A percentile compares a stretch with the other conserved stretches of the same genome.
phyloP scores from a whole-genome alignment of 768 basidiomycete species.

The Termitomyces sp. region DNA sequence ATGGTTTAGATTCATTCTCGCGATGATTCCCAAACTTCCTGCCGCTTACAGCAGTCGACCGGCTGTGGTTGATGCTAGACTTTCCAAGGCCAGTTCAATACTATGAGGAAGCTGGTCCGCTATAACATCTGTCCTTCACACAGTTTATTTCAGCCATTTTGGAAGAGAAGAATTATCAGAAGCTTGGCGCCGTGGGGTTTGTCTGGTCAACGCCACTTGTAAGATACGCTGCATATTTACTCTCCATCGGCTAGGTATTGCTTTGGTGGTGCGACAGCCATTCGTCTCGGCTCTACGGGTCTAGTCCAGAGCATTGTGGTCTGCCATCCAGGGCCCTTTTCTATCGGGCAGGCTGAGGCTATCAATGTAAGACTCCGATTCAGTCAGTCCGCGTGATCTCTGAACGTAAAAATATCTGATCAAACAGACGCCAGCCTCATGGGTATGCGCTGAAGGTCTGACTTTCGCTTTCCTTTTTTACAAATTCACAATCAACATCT shows the following conservation, averaged over 20 bases:
- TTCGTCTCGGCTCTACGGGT: slow-evolving; percentile 17
- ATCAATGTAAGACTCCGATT: slow-evolving; percentile 16
- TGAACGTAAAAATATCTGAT: background rate
- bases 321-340: slow-evolving; percentile 20
- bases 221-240: background rate
- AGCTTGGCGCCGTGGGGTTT: slow-evolving; percentile 39
- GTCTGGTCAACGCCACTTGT: slow-evolving; percentile 2
- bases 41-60: slow-evolving; percentile 30
- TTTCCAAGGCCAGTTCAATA: slow-evolving; percentile 15
- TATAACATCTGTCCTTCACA: background rate
- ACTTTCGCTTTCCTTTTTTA: background rate
- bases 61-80: slow-evolving; percentile 27
- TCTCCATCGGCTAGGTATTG: slow-evolving; percentile 17
- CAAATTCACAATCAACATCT: background rate
- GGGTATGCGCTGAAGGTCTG: slow-evolving; percentile 24
- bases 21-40: slow-evolving; percentile 27
- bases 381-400: background rate
- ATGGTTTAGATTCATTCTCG: slow-evolving; percentile 27
- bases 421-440: slow-evolving; percentile 21
- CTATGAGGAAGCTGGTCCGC: background rate
- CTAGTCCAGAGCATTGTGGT: slow-evolving; percentile 21
- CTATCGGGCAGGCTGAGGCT: slow-evolving; percentile 16
- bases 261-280: slow-evolving; percentile 19
- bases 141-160: slow-evolving; percentile 34
- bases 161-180: slow-evolving; percentile 36